phyloP scores from a whole-genome alignment of 1,284 basidiomycete genomes.

The Vanrija sp. region DNA sequence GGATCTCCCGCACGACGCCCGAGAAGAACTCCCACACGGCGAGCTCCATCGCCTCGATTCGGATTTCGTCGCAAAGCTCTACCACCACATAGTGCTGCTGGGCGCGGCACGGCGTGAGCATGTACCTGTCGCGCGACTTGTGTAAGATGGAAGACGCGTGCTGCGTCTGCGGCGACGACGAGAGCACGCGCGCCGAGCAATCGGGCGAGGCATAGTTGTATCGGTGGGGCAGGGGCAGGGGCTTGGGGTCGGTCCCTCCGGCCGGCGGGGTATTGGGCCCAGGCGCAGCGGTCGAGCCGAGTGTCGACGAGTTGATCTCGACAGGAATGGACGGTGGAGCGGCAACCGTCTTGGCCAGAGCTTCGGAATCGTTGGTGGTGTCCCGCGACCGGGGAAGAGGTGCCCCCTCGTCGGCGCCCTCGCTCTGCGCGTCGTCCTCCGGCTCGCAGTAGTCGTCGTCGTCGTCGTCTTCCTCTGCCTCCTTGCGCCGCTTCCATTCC shows the following conservation, averaged over 20 bases:
- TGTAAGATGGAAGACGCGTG: conserved; percentile 79
- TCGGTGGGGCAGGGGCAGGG: conserved; percentile 51
- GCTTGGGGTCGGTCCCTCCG: background rate
- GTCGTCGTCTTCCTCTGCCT: conserved; percentile 35
- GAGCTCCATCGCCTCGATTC: conserved; percentile 91
- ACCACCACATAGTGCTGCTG: conserved; percentile 79
- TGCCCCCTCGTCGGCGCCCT: background rate
- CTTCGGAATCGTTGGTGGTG: background rate
- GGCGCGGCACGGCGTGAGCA: conserved; percentile 86
- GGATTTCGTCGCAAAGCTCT: conserved; percentile 95
- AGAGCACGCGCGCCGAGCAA: conserved; percentile 88
- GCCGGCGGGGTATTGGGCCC: background rate
- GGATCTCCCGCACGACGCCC: conserved; percentile 89
- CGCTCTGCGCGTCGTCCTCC: background rate
- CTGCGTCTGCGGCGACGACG: conserved; percentile 74
- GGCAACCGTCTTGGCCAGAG: background rate
- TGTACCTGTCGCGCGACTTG: conserved; percentile 89
- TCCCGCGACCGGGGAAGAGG: background rate
- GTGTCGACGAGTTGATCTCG: background rate
- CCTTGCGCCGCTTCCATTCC: conserved; percentile 77
- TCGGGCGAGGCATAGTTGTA: conserved; percentile 94
- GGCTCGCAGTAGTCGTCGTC: background rate
- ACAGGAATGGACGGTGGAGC: background rate
- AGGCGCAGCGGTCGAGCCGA: conserved; percentile 2
- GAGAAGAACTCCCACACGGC: conserved; percentile 99